Evolutionary conservation across 2,329 filamentous ascomycete species (phyloP).

Genomic region (Sporothrix luriei): DNA sequence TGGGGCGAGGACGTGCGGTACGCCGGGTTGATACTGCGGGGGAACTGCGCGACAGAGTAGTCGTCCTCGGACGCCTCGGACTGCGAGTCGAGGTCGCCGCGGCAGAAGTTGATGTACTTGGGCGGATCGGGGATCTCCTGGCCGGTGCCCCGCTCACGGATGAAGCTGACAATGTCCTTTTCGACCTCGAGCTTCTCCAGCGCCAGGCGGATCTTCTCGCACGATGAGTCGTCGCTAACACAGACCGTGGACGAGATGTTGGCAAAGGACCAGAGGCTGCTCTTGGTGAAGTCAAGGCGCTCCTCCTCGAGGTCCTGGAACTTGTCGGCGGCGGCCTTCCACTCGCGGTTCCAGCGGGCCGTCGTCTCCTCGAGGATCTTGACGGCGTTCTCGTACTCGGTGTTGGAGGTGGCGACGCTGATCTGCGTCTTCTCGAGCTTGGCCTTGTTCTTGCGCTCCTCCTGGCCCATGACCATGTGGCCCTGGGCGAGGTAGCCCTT

Average conservation of each 20-base stretch:
- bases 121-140: constrained; percentile 97
- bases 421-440: constrained; percentile 99
- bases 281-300: constrained; percentile 94
- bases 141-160: constrained; percentile 83
- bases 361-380: constrained; percentile 95
- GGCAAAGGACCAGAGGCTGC: constrained; percentile 95
- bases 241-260: constrained; percentile 97
- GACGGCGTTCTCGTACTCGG: constrained; percentile 89
- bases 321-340: constrained; percentile 97
- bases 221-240: constrained; percentile 94
- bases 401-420: constrained; percentile 85
- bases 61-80: constrained; percentile 87
- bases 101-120: constrained; percentile 98
- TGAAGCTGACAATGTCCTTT: constrained; percentile 88
- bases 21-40: constrained; percentile 89
- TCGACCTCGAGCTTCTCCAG: constrained; percentile 93
- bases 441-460: constrained; percentile 97
- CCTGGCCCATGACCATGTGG: constrained; percentile 99
- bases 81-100: constrained; percentile 80
- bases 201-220: constrained; percentile 91
- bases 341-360: constrained; percentile 93
- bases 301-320: constrained; percentile 99
- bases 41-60: constrained; percentile 95
- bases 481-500: constrained; percentile 98
- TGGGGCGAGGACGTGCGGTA: constrained; percentile 96